Evolutionary conservation across 768 basidiomycete genomes (phyloP), one percentile per base, ranked within the genome.

Genomic region (Gymnopilus junonius): DNA sequence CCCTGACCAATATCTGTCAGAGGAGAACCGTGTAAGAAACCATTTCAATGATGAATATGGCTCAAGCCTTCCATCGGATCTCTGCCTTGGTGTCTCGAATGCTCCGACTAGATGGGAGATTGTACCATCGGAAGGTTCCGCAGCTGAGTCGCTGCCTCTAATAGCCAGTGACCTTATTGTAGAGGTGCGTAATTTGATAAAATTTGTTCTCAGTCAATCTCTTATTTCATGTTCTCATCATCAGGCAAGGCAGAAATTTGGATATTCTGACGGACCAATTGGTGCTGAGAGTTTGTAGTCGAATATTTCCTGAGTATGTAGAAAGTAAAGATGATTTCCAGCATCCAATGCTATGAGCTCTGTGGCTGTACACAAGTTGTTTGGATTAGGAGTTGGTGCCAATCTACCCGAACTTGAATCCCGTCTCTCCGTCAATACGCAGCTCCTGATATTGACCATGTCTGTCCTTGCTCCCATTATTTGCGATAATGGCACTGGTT

Each of bases 401-500:
- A 74, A 74, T 70, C 61, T 70, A 32, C 29, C 35, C 61, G 40
- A 21, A 50, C 58, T 61, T 53, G 53, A 53, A 65, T 54, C 66
- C n/a, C 51, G 55, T 23, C 40, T n/a, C 35, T 42, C 32, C 61
- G 39, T n/a, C 54, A 55, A 31, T 59, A 61, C 64, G 65, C 67
- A 70, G 59, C 61, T 58, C 34, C 58, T 43, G 35, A 32, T 61
- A 65, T 65, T 59, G 35, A 66, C 63, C 60, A 96, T 97, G 94
- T 90, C 92, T 58, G 75, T 90, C 34, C 88, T 95, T 64, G 92
- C 95, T 6, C 95, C 96, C 62, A 94, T 99, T 74, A 96, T 98
- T 69, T 96, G 95, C 72, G 96, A 99, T 82, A 97, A 98, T 82
- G 96, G 96, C 42, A 97, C 96, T 46, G 96, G 97, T 34, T 98